Percentiles rank a stretch among this genome's conserved stretches.
Conservation (phyloP, 139 green algal species). For the Tetraselmis striata region DNA sequence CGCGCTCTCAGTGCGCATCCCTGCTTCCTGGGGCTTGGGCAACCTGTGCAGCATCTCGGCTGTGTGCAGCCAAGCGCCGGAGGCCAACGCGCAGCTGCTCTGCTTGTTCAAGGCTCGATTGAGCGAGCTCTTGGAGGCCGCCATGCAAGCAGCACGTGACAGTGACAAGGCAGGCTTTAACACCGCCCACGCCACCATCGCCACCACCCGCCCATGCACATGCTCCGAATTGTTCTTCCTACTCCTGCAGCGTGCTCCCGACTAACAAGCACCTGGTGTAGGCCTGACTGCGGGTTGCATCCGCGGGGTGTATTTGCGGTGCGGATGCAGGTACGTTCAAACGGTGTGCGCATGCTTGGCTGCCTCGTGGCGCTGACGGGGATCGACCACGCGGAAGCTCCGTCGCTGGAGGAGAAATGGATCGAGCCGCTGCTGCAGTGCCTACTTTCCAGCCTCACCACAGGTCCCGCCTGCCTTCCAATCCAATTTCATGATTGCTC, state of each 20-base stretch:
- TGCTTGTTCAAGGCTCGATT: background rate
- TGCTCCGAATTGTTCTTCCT: background rate
- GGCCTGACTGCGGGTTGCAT: background rate
- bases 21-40: background rate
- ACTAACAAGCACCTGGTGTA: no score
- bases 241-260: background rate
- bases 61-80: background rate
- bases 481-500: no score
- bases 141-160: background rate
- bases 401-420: constrained; percentile 20
- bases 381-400: background rate
- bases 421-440: constrained; percentile 21
- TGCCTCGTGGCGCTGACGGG: constrained; percentile 25
- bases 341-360: constrained; percentile 45
- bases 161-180: constrained; percentile 1
- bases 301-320: background rate
- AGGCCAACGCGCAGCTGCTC: background rate
- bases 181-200: no score
- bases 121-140: background rate
- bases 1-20: background rate
- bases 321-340: constrained; percentile 35
- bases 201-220: background rate
- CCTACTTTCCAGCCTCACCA: constrained; percentile 44
- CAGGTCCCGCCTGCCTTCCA: background rate
- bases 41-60: background rate